Evolutionary conservation across 495 filamentous ascomycete genomes (phyloP).

Genomic region (Xylaria flabelliformis): DNA sequence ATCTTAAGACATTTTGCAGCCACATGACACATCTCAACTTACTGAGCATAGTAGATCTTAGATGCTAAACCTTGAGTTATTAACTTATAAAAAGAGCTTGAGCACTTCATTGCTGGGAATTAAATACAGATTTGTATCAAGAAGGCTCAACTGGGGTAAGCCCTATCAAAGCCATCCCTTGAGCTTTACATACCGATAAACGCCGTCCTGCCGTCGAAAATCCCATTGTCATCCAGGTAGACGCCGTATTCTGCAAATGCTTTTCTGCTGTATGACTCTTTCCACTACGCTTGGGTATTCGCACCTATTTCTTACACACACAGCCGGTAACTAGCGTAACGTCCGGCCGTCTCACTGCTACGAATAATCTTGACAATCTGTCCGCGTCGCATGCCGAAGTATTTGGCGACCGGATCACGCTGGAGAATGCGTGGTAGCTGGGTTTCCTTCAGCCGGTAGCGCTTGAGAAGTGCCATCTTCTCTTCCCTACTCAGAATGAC

Average conservation of each 20-base stretch:
- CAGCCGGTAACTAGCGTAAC: constrained; percentile 76
- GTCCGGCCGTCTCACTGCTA: constrained; percentile 75
- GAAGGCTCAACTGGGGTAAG: constrained; percentile 11
- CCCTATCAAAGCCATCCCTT: constrained; percentile 5
- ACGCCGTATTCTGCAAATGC: constrained; percentile 26
- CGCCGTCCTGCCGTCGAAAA: constrained; percentile 27
- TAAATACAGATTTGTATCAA: constrained; percentile 15
- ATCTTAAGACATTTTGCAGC: not conserved
- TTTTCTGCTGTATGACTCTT: constrained; percentile 1
- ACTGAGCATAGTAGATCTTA: not conserved
- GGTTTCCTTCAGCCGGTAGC: constrained; percentile 95
- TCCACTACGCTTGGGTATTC: constrained; percentile 13
- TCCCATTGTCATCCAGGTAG: constrained; percentile 27
- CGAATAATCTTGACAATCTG: constrained; percentile 99
- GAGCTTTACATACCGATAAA: constrained; percentile 22
- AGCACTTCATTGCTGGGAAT: constrained; percentile 11
- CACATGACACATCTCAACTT: not conserved
- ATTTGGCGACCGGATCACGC: constrained; percentile 90
- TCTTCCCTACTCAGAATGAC: constrained; percentile 88
- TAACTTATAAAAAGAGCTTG: not conserved
- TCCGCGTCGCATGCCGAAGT: constrained; percentile 87
- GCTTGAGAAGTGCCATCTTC: constrained; percentile 78
- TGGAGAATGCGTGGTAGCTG: constrained; percentile 92
- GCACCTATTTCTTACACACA: constrained; percentile 52
- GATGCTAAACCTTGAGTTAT: no score